A percentile compares a stretch with the other conserved stretches of the same genome.
These are phyloP conservation scores for Herpetomonas samuelpessoai DNA, from an alignment of 208 protist species.

Conservation along the genomic window DNA sequence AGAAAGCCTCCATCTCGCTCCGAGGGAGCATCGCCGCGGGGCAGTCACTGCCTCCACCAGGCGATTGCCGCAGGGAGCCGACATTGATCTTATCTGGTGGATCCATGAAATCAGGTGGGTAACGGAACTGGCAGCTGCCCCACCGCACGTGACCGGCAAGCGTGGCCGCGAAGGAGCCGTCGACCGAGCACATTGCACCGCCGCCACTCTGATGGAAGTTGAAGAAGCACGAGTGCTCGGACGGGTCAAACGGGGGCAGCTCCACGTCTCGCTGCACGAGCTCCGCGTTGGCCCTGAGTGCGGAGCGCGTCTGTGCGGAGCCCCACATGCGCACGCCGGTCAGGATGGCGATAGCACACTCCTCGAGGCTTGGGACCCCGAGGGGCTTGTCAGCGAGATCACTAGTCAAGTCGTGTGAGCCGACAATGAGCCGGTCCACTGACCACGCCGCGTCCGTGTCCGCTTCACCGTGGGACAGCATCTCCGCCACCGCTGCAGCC, in stretches of 20 bases:
- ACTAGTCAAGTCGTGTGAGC: neutral
- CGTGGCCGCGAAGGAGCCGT: constrained; percentile 24
- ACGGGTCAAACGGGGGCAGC: constrained; percentile 20
- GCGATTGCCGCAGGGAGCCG: constrained; percentile 15
- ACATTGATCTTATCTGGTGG: constrained; percentile 17
- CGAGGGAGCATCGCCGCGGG: constrained; percentile 30
- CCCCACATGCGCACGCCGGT: constrained; percentile 43
- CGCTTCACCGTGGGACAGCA: too few relatives aligned
- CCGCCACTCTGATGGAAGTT: constrained; percentile 39
- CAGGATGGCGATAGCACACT: constrained; percentile 25
- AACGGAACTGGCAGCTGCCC: constrained; percentile 21
- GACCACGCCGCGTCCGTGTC: too few relatives aligned
- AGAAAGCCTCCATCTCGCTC: constrained; percentile 26
- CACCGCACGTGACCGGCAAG: constrained; percentile 40
- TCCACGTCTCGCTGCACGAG: constrained; percentile 36
- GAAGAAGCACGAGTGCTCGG: constrained; percentile 29
- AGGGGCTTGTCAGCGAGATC: neutral
- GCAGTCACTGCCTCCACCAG: constrained; percentile 4
- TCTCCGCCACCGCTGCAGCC: constrained; percentile 1
- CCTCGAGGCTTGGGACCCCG: constrained; percentile 1
- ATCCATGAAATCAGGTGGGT: constrained; percentile 1
- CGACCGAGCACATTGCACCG: constrained; percentile 16
- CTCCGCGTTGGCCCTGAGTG: constrained; percentile 31
- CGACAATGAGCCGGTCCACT: constrained; percentile 15
- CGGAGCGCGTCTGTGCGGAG: constrained; percentile 21